Percentiles rank a stretch among this genome's conserved stretches.
phyloP scores from a whole-genome alignment of 495 filamentous ascomycete species.

The Penicillium bialowiezense region DNA sequence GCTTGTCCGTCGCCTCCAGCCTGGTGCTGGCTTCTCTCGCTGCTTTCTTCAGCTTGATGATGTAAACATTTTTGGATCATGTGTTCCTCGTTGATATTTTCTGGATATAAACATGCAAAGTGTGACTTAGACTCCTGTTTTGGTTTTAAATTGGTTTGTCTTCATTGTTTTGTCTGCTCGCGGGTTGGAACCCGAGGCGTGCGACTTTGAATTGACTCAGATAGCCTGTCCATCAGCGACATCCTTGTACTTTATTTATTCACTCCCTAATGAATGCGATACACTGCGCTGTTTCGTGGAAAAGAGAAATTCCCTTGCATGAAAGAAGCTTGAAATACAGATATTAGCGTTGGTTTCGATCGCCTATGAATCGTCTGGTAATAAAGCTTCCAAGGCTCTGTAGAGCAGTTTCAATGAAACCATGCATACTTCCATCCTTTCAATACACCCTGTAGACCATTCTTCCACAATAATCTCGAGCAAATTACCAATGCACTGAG shows the following conservation, averaged over 20 bases:
- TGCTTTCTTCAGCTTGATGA: slow-evolving; percentile 15
- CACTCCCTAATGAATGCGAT: slow-evolving; percentile 7
- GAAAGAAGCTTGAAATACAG: too few species aligned
- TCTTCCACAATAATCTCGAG: too few species aligned
- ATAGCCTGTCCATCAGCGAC: neutral
- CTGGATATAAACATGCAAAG: neutral
- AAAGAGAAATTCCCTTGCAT: too few species aligned
- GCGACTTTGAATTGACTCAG: slow-evolving; percentile 3
- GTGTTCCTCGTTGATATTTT: neutral
- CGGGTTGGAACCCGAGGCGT: neutral
- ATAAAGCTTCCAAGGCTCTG: too few species aligned
- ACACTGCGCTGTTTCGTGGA: too few species aligned
- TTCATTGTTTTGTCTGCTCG: neutral
- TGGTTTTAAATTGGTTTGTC: neutral
- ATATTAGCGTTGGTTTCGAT: too few species aligned
- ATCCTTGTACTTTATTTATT: slow-evolving; percentile 7
- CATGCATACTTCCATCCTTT: too few species aligned
- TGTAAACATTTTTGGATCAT: slow-evolving; percentile 8
- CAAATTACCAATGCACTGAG: too few species aligned
- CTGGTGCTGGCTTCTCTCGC: slow-evolving; percentile 18
- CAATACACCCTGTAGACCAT: too few species aligned
- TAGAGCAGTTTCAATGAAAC: too few species aligned
- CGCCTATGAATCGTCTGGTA: too few species aligned
- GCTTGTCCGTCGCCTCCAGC: slow-evolving; percentile 13
- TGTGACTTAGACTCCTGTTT: neutral